Base-by-base conservation (phyloP, 176 grass and related monocot genomes). In the Carex parvula region DNA sequence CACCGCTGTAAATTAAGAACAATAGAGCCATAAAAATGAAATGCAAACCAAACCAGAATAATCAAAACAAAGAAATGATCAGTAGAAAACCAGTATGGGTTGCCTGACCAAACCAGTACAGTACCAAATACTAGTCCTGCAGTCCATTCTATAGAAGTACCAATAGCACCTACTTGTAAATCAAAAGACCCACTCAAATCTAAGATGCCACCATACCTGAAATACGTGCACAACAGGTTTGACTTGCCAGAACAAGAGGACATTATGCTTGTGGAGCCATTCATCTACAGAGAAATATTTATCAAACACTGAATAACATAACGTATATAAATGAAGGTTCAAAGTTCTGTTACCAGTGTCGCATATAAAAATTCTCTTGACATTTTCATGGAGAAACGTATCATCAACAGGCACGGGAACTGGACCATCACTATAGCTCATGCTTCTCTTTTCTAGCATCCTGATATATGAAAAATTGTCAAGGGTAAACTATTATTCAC, bases 161-260 rank as follows among this genome's bases (percentile, higher is more conserved):
- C 26, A 57, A 57, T 46, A 32, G 24, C 50, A 17, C 14, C 48
- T 56, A 78, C 14, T 12, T 33, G 52, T 17, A 78, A 56, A 57
- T 78, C 46, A 17, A 55, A 78, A 78, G 73, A 78, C 13, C 37
- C 15, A 18, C 50, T 10, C 14, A n/a, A 33, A 57, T 56, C 53
- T 54, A 71, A 73, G 17, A 26, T 26, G n/a, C 3, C 42, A 15
- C 18, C 9, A 52, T 73, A 99, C 96, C 96, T 95, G 96, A 84
- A 90, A 99, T 60, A 95, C 91, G 79, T 95, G 89, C 16, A 99
- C 93, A 32, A 87, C 84, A 84, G 93, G 93, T 77, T 88, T 99
- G 56, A 95, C 93, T 99, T 99, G 96, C 96, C 96, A 99, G 84
- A 99, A 99, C 46, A 99, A 87, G 66, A 99, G 84, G 81, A 99